A percentile compares a stretch with the other conserved stretches of the same genome.
Evolutionary conservation across 345 rosid species (phyloP).

Genomic region (Pistacia vera): DNA sequence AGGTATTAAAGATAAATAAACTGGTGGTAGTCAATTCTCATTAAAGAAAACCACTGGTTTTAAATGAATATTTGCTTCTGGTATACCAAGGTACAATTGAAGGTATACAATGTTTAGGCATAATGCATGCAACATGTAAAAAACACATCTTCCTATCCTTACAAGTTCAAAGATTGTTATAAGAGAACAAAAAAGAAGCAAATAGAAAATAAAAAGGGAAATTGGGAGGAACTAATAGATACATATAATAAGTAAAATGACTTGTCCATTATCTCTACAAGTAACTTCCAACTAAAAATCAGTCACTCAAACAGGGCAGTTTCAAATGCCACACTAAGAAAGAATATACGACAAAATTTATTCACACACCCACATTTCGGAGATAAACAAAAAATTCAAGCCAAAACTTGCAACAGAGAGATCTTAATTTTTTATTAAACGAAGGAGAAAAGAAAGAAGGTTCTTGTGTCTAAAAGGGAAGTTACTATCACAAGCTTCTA

Average conservation of each 20-base stretch:
- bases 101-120: not conserved
- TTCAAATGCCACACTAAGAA: not conserved
- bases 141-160: not conserved
- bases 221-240: not conserved
- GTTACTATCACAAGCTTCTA: constrained; percentile 5
- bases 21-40: not conserved
- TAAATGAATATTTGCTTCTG: not conserved
- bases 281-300: too few species aligned
- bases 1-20: constrained; percentile 4
- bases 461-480: not conserved
- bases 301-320: not conserved
- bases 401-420: not conserved
- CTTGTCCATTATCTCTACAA: too few species aligned
- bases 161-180: not conserved
- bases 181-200: not conserved
- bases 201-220: not conserved
- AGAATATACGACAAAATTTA: not conserved
- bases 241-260: not conserved
- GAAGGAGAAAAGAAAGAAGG: not conserved
- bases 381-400: not conserved
- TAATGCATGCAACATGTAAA: not conserved
- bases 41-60: not conserved
- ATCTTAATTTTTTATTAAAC: not conserved
- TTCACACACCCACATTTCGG: not conserved
- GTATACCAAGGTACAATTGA: not conserved